Evolutionary conservation across 1,284 basidiomycete species (phyloP), one percentile per base, ranked within the genome.

Genomic region (Sanghuangporus weigelae): DNA sequence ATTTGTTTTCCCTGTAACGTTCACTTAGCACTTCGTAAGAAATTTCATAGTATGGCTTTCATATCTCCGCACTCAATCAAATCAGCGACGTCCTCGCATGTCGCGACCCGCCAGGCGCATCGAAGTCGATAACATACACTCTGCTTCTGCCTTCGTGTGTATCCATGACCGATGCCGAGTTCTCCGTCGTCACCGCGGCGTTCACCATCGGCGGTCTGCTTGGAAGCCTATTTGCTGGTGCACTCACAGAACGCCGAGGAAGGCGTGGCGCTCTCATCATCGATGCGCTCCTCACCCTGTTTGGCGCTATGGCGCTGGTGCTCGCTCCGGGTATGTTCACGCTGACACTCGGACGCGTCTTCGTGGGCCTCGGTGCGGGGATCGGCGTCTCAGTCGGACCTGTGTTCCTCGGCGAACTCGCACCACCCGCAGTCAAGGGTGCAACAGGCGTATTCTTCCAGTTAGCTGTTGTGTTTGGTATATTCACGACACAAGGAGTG

Each of bases 181-280:
- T 96, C 77, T 90, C 90, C 16, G 73, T 89, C 39, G 82, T 95
- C 50, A 97, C 95, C 0, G 82, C 94, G 31, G 77, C 92, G 38
- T 96, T 95, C 74, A 96, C 93, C 1, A 73, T 93, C n/a, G 95
- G 95, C 7, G 95, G 95, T 42, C 82, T 97, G 12, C 63, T 88
- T 3, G 94, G 94, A 12, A 92, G 90, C 68, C 72, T 90, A 19
- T 74, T 79, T 16, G 87, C 90, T n/a, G 88, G 89, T 68, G 73
- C 84, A 39, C 72, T 90, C 57, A 91, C 92, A 77, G 84, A 90
- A 67, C 77, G 78, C 36, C 82, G 79, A 70, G 93, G 93, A 10
- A 81, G 90, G 26, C 86, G 81, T 62, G 85, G 84, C 12, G 85
- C 90, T 3, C 78, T 84, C 2, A 78, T 80, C 40, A 68, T 84